Conservation (phyloP, 176 grass and related monocot species). For the Lolium rigidum region DNA sequence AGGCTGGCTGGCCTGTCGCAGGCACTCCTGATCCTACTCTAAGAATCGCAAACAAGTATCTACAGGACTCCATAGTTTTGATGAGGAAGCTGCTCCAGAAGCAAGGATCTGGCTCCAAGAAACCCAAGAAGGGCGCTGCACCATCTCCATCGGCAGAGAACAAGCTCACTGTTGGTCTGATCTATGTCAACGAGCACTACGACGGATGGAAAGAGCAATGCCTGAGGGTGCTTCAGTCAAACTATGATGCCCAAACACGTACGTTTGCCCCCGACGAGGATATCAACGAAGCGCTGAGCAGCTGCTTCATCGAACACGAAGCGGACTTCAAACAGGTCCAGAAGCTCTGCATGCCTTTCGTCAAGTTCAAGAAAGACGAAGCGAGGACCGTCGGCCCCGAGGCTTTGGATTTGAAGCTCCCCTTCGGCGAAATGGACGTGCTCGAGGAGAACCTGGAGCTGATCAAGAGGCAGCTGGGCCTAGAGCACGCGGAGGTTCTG, state of each 20-base stretch:
- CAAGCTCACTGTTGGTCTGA: conserved; percentile 56
- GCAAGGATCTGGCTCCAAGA: conserved; percentile 71
- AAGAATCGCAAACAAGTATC: conserved; percentile 68
- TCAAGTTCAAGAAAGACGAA: conserved; percentile 78
- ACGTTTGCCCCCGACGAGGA: conserved; percentile 66
- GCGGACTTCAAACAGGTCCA: conserved; percentile 67
- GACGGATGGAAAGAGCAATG: conserved; percentile 84
- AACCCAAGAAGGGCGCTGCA: conserved; percentile 60
- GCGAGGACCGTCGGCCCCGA: conserved; percentile 45
- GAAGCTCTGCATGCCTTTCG: conserved; percentile 83
- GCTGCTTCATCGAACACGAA: conserved; percentile 47
- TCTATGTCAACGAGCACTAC: conserved; percentile 75
- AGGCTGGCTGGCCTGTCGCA: conserved; percentile 66
- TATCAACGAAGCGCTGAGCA: conserved; percentile 55
- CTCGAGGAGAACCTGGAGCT: conserved; percentile 67
- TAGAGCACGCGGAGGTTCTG: conserved; percentile 56
- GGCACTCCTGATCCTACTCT: conserved; percentile 55
- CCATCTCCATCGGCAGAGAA: conserved; percentile 35
- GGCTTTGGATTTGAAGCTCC: conserved; percentile 65
- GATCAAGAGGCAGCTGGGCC: conserved; percentile 71
- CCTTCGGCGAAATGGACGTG: conserved; percentile 69
- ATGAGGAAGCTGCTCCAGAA: conserved; percentile 79
- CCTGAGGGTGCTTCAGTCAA: conserved; percentile 59
- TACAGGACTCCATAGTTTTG: conserved; percentile 69
- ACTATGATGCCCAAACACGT: conserved; percentile 45